Conservation (phyloP, 179 eudicot species). For the Silene noctiflora region DNA sequence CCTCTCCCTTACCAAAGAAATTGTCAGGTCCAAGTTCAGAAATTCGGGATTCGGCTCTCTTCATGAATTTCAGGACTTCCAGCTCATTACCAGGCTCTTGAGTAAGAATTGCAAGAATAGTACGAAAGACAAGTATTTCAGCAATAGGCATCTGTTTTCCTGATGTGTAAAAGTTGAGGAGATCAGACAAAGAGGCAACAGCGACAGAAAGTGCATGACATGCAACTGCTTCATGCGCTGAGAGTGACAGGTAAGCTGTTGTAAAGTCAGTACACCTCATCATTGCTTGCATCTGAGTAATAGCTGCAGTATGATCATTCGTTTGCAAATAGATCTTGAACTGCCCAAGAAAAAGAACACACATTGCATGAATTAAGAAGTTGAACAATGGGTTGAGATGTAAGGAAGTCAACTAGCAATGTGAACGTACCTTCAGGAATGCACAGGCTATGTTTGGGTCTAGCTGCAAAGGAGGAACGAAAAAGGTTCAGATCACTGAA, state of each 20-base stretch:
- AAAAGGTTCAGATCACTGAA: conserved; percentile 20
- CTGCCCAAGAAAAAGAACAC: conserved; percentile 42
- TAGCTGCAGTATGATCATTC: conserved; percentile 62
- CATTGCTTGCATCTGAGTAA: conserved; percentile 77
- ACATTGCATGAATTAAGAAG: neutral
- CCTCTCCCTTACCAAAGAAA: conserved; percentile 89
- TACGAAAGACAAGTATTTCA: conserved; percentile 68
- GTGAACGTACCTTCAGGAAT: conserved; percentile 68
- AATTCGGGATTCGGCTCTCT: conserved; percentile 51
- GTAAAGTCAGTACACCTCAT: conserved; percentile 80
- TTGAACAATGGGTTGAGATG: neutral
- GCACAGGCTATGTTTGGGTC: conserved; percentile 78
- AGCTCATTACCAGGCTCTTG: conserved; percentile 57
- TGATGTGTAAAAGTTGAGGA: conserved; percentile 64
- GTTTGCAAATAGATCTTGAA: conserved; percentile 79
- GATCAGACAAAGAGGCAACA: conserved; percentile 61
- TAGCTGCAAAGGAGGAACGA: conserved; percentile 51
- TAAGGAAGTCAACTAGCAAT: conserved; percentile 3
- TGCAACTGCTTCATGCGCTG: conserved; percentile 93
- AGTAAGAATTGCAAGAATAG: conserved; percentile 55
- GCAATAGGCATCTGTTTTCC: conserved; percentile 65
- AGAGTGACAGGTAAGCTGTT: conserved; percentile 65
- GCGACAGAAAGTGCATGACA: conserved; percentile 74
- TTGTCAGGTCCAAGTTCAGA: conserved; percentile 62
- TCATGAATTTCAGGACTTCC: conserved; percentile 63